Evolutionary conservation across 352 stramenopile genomes (phyloP).

Genomic region (Pythium monospermum): DNA sequence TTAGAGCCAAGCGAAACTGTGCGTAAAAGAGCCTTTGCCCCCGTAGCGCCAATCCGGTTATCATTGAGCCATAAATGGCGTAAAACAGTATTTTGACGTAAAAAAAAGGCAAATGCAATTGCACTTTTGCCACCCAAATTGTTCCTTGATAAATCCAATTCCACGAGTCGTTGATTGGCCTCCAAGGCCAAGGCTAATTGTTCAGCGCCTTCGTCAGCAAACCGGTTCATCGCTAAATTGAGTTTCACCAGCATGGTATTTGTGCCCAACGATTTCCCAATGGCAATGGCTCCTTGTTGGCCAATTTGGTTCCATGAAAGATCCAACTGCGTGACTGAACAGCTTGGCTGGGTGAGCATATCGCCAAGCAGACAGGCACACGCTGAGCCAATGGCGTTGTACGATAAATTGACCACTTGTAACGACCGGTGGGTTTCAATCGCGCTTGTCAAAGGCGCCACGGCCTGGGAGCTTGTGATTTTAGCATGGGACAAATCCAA

Average conservation of each 20-base stretch:
- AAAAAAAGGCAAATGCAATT: conserved; percentile 54
- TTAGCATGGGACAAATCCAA: conserved; percentile 60
- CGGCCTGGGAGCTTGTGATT: conserved; percentile 31
- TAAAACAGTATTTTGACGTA: conserved; percentile 41
- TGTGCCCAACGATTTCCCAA: conserved; percentile 47
- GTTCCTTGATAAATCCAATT: conserved; percentile 60
- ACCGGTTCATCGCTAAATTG: conserved; percentile 68
- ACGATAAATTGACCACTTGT: conserved; percentile 51
- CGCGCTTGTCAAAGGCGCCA: conserved; percentile 41
- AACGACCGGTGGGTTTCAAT: conserved; percentile 51
- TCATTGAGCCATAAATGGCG: conserved; percentile 41
- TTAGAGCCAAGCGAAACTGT: conserved; percentile 41
- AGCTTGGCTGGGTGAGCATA: conserved; percentile 53
- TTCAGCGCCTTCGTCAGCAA: conserved; percentile 54
- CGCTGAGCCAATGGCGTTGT: conserved; percentile 56
- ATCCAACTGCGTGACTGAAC: conserved; percentile 42
- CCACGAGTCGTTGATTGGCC: conserved; percentile 37
- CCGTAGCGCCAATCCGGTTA: conserved; percentile 49
- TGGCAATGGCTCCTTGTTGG: conserved; percentile 36
- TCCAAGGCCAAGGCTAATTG: conserved; percentile 47
- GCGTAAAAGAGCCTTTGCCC: conserved; percentile 45
- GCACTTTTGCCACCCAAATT: conserved; percentile 45
- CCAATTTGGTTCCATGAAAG: conserved; percentile 75
- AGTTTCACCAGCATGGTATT: conserved; percentile 43
- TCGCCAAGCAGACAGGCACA: conserved; percentile 48